A percentile compares a stretch with the other conserved stretches of the same genome.
Conservation (phyloP, 352 stramenopile species). For the Pythium sukuiense region DNA sequence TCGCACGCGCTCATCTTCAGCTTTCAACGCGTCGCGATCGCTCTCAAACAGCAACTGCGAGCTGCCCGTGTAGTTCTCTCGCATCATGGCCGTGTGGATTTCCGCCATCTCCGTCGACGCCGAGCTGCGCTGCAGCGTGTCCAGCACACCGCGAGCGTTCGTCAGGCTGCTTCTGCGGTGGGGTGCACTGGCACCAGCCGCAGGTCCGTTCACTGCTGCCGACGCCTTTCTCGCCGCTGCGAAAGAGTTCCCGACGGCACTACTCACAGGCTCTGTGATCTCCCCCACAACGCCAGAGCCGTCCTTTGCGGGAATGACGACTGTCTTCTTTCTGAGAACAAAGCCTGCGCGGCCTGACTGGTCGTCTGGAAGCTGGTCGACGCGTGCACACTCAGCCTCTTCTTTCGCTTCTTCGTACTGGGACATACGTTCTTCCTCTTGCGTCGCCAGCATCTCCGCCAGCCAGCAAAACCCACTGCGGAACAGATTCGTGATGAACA, state of each 20-base stretch:
- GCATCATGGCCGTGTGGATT: slow-evolving; percentile 39
- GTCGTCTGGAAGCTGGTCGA: background rate
- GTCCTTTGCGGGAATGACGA: background rate
- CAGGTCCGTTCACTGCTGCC: background rate
- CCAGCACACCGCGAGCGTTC: slow-evolving; percentile 39
- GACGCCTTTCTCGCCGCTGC: slow-evolving; percentile 22
- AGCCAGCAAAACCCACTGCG: slow-evolving; percentile 65
- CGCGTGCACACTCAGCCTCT: background rate
- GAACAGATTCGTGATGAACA: slow-evolving; percentile 64
- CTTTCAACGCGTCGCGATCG: slow-evolving; percentile 35
- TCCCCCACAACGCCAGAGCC: background rate
- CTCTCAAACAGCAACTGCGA: slow-evolving; percentile 51
- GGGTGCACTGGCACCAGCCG: background rate
- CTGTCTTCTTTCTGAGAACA: background rate
- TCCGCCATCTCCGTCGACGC: slow-evolving; percentile 32
- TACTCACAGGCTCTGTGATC: slow-evolving; percentile 15
- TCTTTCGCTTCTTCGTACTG: background rate
- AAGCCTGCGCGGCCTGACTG: background rate
- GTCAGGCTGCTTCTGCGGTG: slow-evolving; percentile 43
- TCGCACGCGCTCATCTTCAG: slow-evolving; percentile 35
- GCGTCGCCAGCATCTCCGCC: slow-evolving; percentile 36
- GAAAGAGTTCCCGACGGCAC: slow-evolving; percentile 15
- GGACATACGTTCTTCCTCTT: background rate
- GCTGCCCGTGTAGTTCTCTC: slow-evolving; percentile 46
- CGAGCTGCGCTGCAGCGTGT: slow-evolving; percentile 46